These are phyloP conservation scores for Canna indica DNA, from an alignment of 176 grass and related monocot genomes.

Conservation along the genomic window DNA sequence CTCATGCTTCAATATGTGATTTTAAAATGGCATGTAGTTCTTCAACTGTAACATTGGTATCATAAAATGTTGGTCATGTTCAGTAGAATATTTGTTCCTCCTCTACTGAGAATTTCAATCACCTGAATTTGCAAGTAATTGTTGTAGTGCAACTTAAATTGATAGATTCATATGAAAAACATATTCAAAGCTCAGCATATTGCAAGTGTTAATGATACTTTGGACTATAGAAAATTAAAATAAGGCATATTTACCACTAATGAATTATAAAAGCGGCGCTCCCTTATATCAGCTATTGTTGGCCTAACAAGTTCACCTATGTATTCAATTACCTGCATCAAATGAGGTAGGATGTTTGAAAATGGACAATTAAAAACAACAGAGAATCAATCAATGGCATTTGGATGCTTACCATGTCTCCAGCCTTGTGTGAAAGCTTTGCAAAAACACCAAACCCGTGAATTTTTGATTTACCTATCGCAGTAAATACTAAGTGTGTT, in stretches of 20 bases:
- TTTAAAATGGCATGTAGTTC: not conserved
- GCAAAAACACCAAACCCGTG: conserved; percentile 97
- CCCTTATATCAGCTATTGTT: conserved; percentile 83
- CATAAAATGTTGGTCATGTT: not conserved
- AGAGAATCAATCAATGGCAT: not conserved
- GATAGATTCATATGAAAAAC: not conserved
- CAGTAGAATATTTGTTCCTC: not conserved
- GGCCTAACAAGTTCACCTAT: conserved; percentile 95
- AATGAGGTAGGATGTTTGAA: not conserved
- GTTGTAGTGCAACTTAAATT: not conserved
- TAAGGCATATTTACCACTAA: conserved; percentile 49
- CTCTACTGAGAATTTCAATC: not conserved
- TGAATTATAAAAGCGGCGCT: conserved; percentile 73
- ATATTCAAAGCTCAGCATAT: not conserved
- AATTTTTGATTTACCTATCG: conserved; percentile 93
- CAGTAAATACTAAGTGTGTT: conserved; percentile 4
- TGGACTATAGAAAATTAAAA: not conserved
- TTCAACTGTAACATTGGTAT: not conserved
- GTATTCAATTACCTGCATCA: conserved; percentile 84
- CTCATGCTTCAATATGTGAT: no score
- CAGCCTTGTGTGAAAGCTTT: conserved; percentile 88
- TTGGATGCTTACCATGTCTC: conserved; percentile 68
- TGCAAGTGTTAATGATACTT: not conserved
- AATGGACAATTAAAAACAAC: not conserved
- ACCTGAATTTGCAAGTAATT: not conserved